Percentiles rank a stretch among this genome's conserved stretches.
phyloP scores from a whole-genome alignment of 73 alveolate genomes.

The Paramecium sonneborni region DNA sequence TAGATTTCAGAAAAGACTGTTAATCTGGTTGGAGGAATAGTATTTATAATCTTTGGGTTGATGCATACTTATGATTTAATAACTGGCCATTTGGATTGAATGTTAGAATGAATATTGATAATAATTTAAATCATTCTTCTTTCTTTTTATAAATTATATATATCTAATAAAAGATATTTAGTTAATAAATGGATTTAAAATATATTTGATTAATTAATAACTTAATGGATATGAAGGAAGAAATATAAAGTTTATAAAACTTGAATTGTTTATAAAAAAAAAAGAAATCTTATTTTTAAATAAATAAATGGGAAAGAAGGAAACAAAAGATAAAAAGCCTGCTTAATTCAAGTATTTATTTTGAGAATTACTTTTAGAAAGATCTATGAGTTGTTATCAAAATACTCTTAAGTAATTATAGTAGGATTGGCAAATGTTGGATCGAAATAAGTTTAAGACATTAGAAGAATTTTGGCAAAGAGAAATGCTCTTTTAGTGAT shows the following conservation, averaged over 20 bases:
- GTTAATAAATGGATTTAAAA: neutral
- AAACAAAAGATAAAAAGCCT: constrained; percentile 57
- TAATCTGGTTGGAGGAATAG: constrained; percentile 64
- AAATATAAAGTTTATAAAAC: neutral
- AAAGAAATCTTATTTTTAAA: constrained; percentile 47
- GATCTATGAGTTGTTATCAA: constrained; percentile 50
- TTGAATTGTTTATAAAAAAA: neutral
- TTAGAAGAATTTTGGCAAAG: constrained; percentile 35
- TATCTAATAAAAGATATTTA: neutral
- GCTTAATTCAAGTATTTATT: constrained; percentile 37
- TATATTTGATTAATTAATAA: neutral
- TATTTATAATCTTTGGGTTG: constrained; percentile 57
- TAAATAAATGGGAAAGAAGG: constrained; percentile 56
- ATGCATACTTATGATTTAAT: constrained; percentile 19
- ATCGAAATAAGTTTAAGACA: constrained; percentile 46
- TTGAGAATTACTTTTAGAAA: neutral
- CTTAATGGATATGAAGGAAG: neutral
- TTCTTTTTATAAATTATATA: neutral
- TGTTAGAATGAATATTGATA: neutral
- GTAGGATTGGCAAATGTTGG: constrained; percentile 46
- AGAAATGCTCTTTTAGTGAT: constrained; percentile 41
- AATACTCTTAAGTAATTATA: neutral
- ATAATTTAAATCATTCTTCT: neutral
- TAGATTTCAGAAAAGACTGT: constrained; percentile 64
- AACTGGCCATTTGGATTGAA: neutral